Conservation (phyloP, 2,329 filamentous ascomycete species). For the Sporothrix variecibatus region DNA sequence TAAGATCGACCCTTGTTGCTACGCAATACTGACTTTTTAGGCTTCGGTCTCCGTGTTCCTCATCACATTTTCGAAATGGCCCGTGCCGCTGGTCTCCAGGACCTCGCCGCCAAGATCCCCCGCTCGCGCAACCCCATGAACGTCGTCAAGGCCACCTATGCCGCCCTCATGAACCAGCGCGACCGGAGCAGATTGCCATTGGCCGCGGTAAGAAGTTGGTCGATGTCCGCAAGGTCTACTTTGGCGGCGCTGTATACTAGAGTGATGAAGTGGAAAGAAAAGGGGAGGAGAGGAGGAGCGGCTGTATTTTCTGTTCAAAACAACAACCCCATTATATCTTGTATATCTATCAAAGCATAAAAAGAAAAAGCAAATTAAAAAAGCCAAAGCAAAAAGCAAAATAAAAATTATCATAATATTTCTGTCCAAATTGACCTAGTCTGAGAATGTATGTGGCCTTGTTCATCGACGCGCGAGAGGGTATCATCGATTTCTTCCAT, state of each 20-base stretch:
- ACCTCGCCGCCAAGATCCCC: constrained; percentile 79
- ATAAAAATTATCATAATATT: background rate
- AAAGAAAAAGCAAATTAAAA: background rate
- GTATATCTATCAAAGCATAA: constrained; percentile 9
- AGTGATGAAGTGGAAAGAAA: no score
- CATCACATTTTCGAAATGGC: constrained; percentile 94
- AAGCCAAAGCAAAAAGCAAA: background rate
- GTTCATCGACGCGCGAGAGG: constrained; percentile 27
- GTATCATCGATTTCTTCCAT: constrained; percentile 25
- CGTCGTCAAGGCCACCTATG: constrained; percentile 85
- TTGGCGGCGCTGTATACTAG: constrained; percentile 72
- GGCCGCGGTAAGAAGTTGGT: constrained; percentile 93
- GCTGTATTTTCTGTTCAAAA: constrained; percentile 6
- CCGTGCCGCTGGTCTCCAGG: constrained; percentile 79
- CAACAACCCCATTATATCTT: constrained; percentile 12
- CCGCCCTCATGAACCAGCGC: constrained; percentile 79
- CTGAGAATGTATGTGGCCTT: background rate
- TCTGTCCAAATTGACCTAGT: background rate
- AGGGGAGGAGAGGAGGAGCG: background rate
- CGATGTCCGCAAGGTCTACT: constrained; percentile 96
- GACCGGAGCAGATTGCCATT: constrained; percentile 84
- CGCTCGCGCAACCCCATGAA: constrained; percentile 97
- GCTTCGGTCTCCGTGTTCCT: constrained; percentile 91
- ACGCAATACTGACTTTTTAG: constrained; percentile 47
- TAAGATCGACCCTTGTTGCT: background rate